phyloP scores from a whole-genome alignment of 129 eudicot species.

The Heracleum sosnowskyi region DNA sequence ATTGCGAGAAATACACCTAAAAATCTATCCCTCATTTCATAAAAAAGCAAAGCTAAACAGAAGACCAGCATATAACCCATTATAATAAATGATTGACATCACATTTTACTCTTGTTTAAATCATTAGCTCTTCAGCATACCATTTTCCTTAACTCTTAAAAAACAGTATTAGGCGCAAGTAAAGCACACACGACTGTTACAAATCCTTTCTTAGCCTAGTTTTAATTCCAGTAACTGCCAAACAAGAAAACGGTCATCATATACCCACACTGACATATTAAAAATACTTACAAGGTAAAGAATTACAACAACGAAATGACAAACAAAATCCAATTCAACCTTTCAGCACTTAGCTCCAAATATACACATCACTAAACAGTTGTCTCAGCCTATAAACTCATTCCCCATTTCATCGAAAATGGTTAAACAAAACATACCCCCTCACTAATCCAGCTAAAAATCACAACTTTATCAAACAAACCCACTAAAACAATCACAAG shows the following conservation, averaged over 20 bases:
- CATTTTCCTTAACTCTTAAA: background rate
- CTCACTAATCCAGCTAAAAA: background rate
- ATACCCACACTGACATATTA: too few species aligned
- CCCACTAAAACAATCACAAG: background rate
- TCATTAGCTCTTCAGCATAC: background rate
- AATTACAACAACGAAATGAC: background rate
- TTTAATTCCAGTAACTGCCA: background rate
- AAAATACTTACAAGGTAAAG: background rate
- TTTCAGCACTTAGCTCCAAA: background rate
- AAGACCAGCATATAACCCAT: background rate
- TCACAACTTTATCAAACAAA: background rate
- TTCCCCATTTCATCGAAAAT: background rate
- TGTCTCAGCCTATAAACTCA: background rate
- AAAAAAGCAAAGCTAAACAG: background rate
- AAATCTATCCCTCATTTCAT: background rate
- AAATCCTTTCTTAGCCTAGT: background rate
- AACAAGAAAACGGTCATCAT: background rate
- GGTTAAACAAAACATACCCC: background rate
- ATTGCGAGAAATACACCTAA: background rate
- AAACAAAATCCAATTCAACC: background rate
- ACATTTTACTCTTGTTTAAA: background rate
- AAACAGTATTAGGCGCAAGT: background rate
- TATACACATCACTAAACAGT: background rate
- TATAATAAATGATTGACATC: too few species aligned
- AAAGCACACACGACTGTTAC: background rate